phyloP scores from a whole-genome alignment of 768 basidiomycete genomes.

The Holtermannia corniformis region DNA sequence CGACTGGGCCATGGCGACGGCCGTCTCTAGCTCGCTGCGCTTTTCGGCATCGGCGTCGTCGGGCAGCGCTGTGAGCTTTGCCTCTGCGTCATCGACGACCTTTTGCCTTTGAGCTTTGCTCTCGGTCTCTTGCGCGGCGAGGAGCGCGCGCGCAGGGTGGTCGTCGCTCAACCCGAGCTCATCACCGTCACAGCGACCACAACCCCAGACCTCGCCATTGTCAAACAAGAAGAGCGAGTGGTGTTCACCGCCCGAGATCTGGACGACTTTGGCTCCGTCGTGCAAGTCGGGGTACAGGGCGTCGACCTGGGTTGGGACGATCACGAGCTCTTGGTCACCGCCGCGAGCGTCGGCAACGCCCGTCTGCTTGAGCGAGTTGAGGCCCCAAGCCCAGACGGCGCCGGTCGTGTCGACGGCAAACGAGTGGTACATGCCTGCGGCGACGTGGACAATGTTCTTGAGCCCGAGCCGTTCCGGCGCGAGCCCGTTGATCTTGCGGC shows the following conservation, averaged over 20 bases:
- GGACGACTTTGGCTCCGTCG: constrained; percentile 43
- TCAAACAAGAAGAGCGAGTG: constrained; percentile 83
- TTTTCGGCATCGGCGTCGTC: constrained; percentile 2
- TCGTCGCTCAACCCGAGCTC: constrained; percentile 60
- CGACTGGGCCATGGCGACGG: constrained; percentile 23
- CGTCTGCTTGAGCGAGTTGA: constrained; percentile 70
- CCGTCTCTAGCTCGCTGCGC: constrained; percentile 15
- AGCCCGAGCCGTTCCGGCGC: constrained; percentile 76
- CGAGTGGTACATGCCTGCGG: constrained; percentile 74
- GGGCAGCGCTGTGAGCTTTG: constrained; percentile 3
- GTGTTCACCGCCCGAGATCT: constrained; percentile 64
- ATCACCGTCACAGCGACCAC: constrained; percentile 71
- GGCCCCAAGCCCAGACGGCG: constrained; percentile 89
- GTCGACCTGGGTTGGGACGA: constrained; percentile 49
- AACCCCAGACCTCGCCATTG: constrained; percentile 72
- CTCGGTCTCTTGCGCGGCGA: constrained; percentile 29
- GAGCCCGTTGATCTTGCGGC: constrained; percentile 80
- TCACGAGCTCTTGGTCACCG: constrained; percentile 43
- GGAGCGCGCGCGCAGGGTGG: constrained; percentile 40
- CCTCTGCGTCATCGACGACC: constrained; percentile 15
- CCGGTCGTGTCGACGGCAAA: constrained; percentile 81
- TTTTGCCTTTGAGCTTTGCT: constrained; percentile 21
- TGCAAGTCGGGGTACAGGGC: constrained; percentile 37
- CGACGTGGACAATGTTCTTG: constrained; percentile 62
- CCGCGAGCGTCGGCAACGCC: constrained; percentile 46